Conservation (phyloP, 108 stramenopile species). For the Cyclotella kingstonii region DNA sequence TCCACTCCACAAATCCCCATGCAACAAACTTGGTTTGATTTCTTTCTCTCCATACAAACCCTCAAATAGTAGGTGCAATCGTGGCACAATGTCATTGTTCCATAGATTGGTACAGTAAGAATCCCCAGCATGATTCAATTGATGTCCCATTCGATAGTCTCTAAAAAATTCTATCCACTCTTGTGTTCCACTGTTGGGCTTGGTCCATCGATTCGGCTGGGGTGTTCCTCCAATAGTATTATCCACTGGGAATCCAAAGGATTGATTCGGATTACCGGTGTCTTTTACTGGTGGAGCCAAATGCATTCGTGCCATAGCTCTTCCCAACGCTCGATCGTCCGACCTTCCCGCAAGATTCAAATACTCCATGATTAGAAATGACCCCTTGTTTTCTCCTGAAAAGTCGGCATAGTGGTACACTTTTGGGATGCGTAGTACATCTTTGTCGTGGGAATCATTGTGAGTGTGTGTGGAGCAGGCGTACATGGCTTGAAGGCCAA, state of each 20-base stretch:
- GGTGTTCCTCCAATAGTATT: conserved; percentile 62
- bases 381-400: conserved; percentile 26
- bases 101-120: conserved; percentile 44
- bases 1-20: conserved; percentile 61
- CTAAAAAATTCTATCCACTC: conserved; percentile 51
- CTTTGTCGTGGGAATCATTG: conserved; percentile 6
- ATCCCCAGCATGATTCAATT: conserved; percentile 47
- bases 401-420: conserved; percentile 50
- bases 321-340: conserved; percentile 42
- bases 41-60: conserved; percentile 40
- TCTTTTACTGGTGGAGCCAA: conserved; percentile 40
- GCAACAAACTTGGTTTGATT: conserved; percentile 45
- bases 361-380: conserved; percentile 55
- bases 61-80: conserved; percentile 44
- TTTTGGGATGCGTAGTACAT: conserved; percentile 42
- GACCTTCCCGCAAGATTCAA: conserved; percentile 40
- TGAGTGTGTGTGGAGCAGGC: conserved; percentile 17
- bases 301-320: conserved; percentile 57
- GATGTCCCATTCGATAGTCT: conserved; percentile 45
- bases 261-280: conserved; percentile 28
- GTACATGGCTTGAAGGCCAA: conserved; percentile 54
- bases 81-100: conserved; percentile 33
- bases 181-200: conserved; percentile 43
- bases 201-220: conserved; percentile 54
- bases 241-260: conserved; percentile 57